These are phyloP conservation scores for Leishmania braziliensis DNA, from an alignment of 208 protist genomes.

Conservation along the genomic window DNA sequence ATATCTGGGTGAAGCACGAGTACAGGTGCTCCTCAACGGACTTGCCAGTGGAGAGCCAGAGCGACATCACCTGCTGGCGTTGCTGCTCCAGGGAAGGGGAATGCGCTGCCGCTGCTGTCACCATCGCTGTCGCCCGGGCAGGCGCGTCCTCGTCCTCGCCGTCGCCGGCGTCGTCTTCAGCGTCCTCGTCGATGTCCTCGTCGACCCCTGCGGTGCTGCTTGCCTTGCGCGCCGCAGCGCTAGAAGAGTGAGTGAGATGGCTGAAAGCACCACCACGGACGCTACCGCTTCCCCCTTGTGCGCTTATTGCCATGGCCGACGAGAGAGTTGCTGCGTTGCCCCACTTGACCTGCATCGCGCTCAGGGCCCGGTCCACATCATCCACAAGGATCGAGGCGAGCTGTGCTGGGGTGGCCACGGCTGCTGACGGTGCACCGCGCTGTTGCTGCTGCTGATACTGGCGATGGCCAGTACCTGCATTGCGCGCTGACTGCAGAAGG, in stretches of 20 bases:
- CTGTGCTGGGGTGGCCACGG: constrained; percentile 13
- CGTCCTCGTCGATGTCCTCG: neutral
- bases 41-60: constrained; percentile 49
- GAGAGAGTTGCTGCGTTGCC: constrained; percentile 29
- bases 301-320: neutral
- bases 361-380: constrained; percentile 72
- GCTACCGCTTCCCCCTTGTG: neutral
- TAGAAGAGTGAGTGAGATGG: neutral
- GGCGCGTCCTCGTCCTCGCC: constrained; percentile 7
- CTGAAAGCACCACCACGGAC: neutral
- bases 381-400: constrained; percentile 71
- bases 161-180: constrained; percentile 8
- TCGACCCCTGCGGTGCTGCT: neutral
- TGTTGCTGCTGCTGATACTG: constrained; percentile 26
- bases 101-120: neutral
- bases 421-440: constrained; percentile 1
- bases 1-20: constrained; percentile 61
- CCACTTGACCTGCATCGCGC: constrained; percentile 77
- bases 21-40: constrained; percentile 43
- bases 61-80: constrained; percentile 33
- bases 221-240: neutral
- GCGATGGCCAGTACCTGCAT: constrained; percentile 23
- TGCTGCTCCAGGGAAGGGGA: constrained; percentile 31
- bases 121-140: neutral
- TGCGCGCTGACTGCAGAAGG: constrained; percentile 37